Evolutionary conservation across 768 basidiomycete genomes (phyloP), one percentile per base, ranked within the genome.

Genomic region (Kwoniella mangroviensis): DNA sequence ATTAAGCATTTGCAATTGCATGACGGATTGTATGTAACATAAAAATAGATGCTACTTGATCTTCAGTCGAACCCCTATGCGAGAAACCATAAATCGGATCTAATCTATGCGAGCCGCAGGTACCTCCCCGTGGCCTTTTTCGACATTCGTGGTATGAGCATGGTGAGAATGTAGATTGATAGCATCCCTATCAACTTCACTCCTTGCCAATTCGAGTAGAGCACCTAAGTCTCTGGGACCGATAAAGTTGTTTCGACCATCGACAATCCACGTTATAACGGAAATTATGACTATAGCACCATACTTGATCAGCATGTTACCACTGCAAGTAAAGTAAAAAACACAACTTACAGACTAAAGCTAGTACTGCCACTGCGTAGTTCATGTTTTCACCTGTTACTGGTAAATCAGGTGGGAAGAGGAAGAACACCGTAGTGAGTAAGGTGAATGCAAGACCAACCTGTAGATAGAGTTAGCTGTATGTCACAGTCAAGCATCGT

Each of bases 391-490:
- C 49, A 10, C 73, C 77, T 43, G 67, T 67, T 60, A 80, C 77
- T 17, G 78, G 73, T 15, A 75, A 62, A 54, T 73, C 68, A 17
- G 75, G 72, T 19, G 81, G 81, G 69, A 80, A 76, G 24, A 78
- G 75, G 73, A 84, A 80, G 62, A 84, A 78, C 53, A 82, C 73
- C 51, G 79, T 79, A 40, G 81, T 82, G 51, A 83, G 71, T 19
- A 70, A 34, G 9, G 82, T 81, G 76, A 83, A 84, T 24, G 60
- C 41, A n/a, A 80, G 60, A 17, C 79, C 79, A 67, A 71, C 56
- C 75, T 76, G 17, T 60, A 26, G 49, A 15, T 64, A 17, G 28
- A 21, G 26, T 34, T 7, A 34, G 34, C 34, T 34, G 9, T 5
- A 34, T 34, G 34, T 34, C 9, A 1, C 34, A 34, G 6, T 1